These are phyloP conservation scores for Musa troglodytarum DNA, from an alignment of 176 grass and related monocot genomes.

Conservation along the genomic window DNA sequence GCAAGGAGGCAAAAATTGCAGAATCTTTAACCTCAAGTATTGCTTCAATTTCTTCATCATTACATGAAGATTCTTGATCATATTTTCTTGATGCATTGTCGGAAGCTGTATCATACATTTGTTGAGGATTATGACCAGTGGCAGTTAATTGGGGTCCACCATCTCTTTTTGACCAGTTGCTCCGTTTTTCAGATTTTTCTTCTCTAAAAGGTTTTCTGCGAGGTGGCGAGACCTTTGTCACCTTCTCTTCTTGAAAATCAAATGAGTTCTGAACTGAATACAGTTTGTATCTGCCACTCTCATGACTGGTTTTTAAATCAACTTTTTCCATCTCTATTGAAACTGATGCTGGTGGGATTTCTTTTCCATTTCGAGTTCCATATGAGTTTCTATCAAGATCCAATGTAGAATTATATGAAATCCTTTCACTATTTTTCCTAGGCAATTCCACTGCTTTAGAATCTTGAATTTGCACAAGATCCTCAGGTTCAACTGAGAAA, in stretches of 20 bases:
- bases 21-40: conserved; percentile 38
- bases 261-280: conserved; percentile 9
- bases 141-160: conserved; percentile 4
- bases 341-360: conserved; percentile 12
- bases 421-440: conserved; percentile 16
- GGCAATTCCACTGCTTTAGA: conserved; percentile 10
- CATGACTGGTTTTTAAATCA: conserved; percentile 11
- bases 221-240: conserved; percentile 20
- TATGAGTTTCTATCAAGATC: conserved; percentile 23
- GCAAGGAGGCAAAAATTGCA: not conserved
- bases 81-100: conserved; percentile 5
- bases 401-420: conserved; percentile 8
- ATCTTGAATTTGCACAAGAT: conserved; percentile 27
- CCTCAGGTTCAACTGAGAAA: conserved; percentile 17
- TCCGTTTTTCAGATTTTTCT: conserved; percentile 15
- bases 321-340: conserved; percentile 16
- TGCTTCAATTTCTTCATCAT: conserved; percentile 32
- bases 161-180: conserved; percentile 13
- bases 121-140: not conserved
- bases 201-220: conserved; percentile 14
- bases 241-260: conserved; percentile 18
- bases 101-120: not conserved
- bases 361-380: conserved; percentile 29
- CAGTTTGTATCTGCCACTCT: not conserved
- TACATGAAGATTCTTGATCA: conserved; percentile 28